Percentiles rank a stretch among this genome's conserved stretches.
Conservation (phyloP, 1,284 basidiomycete genomes). For the Tilletia walkeri region DNA sequence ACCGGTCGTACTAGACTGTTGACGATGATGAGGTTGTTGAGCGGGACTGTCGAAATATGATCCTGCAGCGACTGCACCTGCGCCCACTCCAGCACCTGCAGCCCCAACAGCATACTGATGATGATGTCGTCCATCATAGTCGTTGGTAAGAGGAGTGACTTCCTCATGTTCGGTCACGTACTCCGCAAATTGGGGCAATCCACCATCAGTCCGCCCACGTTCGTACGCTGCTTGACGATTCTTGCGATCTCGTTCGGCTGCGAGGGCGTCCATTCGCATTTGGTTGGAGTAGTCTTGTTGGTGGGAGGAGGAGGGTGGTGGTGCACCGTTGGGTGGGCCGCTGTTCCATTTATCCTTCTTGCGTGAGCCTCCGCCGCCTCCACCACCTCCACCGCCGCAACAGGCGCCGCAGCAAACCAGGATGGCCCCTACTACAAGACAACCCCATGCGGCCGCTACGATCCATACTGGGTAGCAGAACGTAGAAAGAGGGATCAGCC, state of each 20-base stretch:
- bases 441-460: slow-evolving; percentile 45
- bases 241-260: slow-evolving; percentile 43
- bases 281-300: slow-evolving; percentile 34
- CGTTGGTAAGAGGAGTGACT: slow-evolving; percentile 38
- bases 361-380: slow-evolving; percentile 28
- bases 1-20: slow-evolving; percentile 16
- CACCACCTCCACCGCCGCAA: slow-evolving; percentile 26
- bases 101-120: slow-evolving; percentile 18
- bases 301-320: not conserved
- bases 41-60: not conserved
- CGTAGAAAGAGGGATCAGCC: no score
- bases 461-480: slow-evolving; percentile 35
- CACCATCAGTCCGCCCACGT: slow-evolving; percentile 21
- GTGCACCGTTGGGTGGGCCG: not conserved
- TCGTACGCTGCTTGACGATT: slow-evolving; percentile 33
- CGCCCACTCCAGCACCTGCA: slow-evolving; percentile 3
- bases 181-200: slow-evolving; percentile 48
- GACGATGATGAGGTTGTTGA: not conserved
- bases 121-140: slow-evolving; percentile 37
- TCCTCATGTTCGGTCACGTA: slow-evolving; percentile 46
- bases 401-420: slow-evolving; percentile 45
- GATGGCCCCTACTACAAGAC: slow-evolving; percentile 39
- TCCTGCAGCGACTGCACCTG: not conserved
- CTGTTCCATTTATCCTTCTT: slow-evolving; percentile 33
- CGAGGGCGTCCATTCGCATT: slow-evolving; percentile 51